Evolutionary conservation across 164 flowering plant species (phyloP).

Genomic region (Tetracentron sinense): DNA sequence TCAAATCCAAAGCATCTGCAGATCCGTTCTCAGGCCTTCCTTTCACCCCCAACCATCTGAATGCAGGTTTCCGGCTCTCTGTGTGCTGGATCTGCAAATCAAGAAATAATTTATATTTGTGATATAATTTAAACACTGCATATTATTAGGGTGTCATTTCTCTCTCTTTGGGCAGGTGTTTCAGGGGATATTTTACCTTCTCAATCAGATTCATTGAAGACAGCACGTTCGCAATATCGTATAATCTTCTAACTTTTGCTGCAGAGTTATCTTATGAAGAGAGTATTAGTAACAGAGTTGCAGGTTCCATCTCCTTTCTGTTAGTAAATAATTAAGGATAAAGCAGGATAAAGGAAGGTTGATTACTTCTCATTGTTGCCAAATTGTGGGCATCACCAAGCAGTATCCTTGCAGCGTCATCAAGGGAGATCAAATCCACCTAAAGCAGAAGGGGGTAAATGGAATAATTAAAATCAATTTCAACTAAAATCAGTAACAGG

Average conservation of each 20-base stretch:
- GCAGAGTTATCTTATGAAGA: constrained; percentile 33
- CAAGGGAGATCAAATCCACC: constrained; percentile 69
- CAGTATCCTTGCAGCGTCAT: constrained; percentile 78
- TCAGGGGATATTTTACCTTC: constrained; percentile 50
- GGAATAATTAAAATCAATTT: not conserved
- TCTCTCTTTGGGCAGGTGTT: not conserved
- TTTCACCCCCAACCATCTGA: constrained; percentile 75
- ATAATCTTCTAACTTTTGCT: constrained; percentile 89
- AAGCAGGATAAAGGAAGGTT: constrained; percentile 3
- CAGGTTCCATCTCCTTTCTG: too few relatives aligned
- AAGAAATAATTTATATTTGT: not conserved
- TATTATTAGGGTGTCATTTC: too few relatives aligned
- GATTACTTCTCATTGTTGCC: constrained; percentile 66
- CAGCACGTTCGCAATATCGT: constrained; percentile 94
- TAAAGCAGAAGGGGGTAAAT: constrained; percentile 17
- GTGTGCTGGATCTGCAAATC: constrained; percentile 64
- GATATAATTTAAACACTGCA: too few relatives aligned
- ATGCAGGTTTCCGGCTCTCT: constrained; percentile 81
- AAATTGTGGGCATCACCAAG: constrained; percentile 62
- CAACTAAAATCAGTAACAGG: not conserved
- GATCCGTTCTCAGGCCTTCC: constrained; percentile 24
- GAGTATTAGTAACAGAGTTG: constrained; percentile 16
- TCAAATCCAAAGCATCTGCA: constrained; percentile 4
- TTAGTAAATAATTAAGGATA: too few relatives aligned
- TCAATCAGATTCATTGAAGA: constrained; percentile 88